A percentile compares a stretch with the other conserved stretches of the same genome.
Conservation (phyloP, 2,329 filamentous ascomycete species). For the Penicillium occitanis region DNA sequence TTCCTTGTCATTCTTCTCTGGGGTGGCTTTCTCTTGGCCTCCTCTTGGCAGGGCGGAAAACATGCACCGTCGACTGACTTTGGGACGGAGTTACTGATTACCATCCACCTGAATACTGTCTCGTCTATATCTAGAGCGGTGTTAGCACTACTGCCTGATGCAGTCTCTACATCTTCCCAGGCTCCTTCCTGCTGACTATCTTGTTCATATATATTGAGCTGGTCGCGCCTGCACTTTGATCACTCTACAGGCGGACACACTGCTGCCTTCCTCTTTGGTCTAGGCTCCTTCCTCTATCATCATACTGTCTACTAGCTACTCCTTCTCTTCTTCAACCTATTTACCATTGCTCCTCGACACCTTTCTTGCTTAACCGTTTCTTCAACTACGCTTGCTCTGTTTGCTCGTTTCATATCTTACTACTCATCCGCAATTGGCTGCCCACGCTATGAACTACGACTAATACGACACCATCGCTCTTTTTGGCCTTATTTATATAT, state of each 20-base stretch:
- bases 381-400: background rate
- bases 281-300: background rate
- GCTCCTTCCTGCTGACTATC: background rate
- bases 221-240: background rate
- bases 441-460: background rate
- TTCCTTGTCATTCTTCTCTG: constrained; percentile 18
- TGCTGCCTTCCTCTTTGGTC: constrained; percentile 1
- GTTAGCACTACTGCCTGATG: background rate
- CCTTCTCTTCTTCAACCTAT: background rate
- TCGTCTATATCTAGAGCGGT: background rate
- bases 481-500: constrained; percentile 12
- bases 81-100: constrained; percentile 5
- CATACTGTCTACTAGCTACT: background rate
- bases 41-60: constrained; percentile 20
- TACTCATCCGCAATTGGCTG: background rate
- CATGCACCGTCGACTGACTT: constrained; percentile 3
- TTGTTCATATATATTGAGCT: background rate
- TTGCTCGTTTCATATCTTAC: background rate
- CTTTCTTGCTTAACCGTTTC: background rate
- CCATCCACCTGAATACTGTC: background rate
- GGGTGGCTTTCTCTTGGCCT: constrained; percentile 15
- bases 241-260: background rate
- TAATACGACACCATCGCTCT: constrained; percentile 1
- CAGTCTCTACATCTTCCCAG: background rate
- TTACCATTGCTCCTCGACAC: background rate